Base-by-base conservation (phyloP, 2,329 filamentous ascomycete species). In the Periconia sp. region DNA sequence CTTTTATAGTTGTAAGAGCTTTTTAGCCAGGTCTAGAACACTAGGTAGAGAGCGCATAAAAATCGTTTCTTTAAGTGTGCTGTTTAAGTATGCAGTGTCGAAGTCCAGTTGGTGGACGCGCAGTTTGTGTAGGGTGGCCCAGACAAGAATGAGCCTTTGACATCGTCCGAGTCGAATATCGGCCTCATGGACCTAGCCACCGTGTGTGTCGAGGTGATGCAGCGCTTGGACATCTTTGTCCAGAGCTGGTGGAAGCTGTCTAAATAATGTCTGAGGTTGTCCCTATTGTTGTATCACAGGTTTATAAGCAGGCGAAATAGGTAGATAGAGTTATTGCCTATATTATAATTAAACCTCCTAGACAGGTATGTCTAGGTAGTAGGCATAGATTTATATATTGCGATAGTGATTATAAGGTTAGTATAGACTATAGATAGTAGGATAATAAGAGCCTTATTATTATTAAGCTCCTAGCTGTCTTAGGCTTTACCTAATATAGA, bases 111-210 rank as follows among this genome's bases (percentile, higher is more conserved):
- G n/a, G n/a, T n/a, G n/a, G n/a, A n/a, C n/a, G n/a, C n/a, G n/a
- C n/a, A n/a, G n/a, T n/a, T n/a, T n/a, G n/a, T n/a, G n/a, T n/a
- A n/a, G n/a, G n/a, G n/a, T n/a, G n/a, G n/a, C n/a, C n/a, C n/a
- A n/a, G n/a, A n/a, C n/a, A 50, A 50, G 39, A 50, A 50, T 4
- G 25, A 46, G 12, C 38, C 43, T 26, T 50, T 50, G n/a, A 46
- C 38, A 11, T 50, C 29, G 29, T 50, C 39, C 4, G 25, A 40
- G 19, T 43, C 35, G 25, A 48, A 48, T 17, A 48, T 40, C 8
- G 21, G 13, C 15, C 19, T 43, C 40, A 48, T 43, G 3, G 44
- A 34, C 23, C 24, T 40, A 15, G 44, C 40, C 16, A 46, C 37
- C 22, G 35, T 21, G n/a, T 41, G 39, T 5, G 30, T 17, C 7